Conservation (phyloP, 2,329 filamentous ascomycete species). For the Knoxdaviesia capensis region DNA sequence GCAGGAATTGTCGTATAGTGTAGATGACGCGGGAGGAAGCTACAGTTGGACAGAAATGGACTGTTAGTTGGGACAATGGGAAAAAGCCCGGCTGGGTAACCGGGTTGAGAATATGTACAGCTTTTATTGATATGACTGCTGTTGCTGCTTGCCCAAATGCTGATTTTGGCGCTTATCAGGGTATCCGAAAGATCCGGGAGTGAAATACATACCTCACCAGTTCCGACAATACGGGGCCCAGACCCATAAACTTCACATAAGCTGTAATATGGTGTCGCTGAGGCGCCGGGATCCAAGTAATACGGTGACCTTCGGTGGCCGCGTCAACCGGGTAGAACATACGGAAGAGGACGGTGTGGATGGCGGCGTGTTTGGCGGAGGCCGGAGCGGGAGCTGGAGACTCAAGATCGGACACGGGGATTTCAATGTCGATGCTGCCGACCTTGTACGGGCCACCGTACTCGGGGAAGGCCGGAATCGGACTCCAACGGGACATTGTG, state of each 20-base stretch:
- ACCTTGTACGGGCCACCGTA: slow-evolving; percentile 65
- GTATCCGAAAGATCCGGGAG: too few species aligned
- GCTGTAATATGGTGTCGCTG: slow-evolving; percentile 55
- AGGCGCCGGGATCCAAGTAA: slow-evolving; percentile 60
- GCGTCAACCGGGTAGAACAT: slow-evolving; percentile 58
- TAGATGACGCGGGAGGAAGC: slow-evolving; percentile 48
- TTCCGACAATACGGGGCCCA: slow-evolving; percentile 34
- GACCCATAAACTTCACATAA: slow-evolving; percentile 58
- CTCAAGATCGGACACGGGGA: slow-evolving; percentile 41
- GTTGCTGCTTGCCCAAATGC: too few species aligned
- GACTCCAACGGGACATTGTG: slow-evolving; percentile 20
- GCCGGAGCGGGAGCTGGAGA: slow-evolving; percentile 32
- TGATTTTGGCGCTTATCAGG: too few species aligned
- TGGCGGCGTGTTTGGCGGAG: slow-evolving; percentile 23
- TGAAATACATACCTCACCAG: slow-evolving; percentile 32
- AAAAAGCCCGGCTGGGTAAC: neutral
- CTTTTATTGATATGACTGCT: too few species aligned
- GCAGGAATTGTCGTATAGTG: slow-evolving; percentile 57
- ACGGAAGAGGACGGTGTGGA: slow-evolving; percentile 60
- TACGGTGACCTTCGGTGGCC: slow-evolving; percentile 30
- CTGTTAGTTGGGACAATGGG: neutral
- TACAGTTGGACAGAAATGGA: slow-evolving; percentile 10
- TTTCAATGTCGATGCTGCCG: slow-evolving; percentile 62
- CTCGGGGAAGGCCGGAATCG: slow-evolving; percentile 50
- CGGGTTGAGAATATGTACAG: too few species aligned